These are phyloP conservation scores for Diplodia scrobiculata DNA, from an alignment of 2,329 filamentous ascomycete genomes.

Conservation along the genomic window DNA sequence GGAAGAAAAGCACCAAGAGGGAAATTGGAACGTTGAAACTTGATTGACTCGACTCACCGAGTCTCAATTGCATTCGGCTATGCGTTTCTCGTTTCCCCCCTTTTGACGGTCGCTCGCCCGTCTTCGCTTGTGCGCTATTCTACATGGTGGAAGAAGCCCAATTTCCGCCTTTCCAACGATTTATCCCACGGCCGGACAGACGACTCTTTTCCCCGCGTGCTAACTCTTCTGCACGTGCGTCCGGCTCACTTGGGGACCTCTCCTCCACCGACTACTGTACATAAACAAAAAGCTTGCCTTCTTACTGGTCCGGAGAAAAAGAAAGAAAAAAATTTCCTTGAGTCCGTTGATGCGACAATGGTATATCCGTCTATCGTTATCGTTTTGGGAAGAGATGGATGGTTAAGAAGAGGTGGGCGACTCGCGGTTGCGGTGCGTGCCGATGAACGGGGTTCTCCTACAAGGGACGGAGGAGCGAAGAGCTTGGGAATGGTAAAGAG, in stretches of 20 bases:
- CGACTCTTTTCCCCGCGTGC: background rate
- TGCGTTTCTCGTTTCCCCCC: background rate
- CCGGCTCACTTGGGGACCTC: background rate
- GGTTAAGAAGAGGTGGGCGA: background rate
- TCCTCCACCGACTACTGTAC: constrained; percentile 18
- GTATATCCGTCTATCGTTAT: constrained; percentile 27
- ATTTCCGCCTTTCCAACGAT: constrained; percentile 8
- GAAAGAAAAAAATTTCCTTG: background rate
- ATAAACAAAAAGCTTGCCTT: constrained; percentile 12
- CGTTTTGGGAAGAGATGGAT: constrained; percentile 1
- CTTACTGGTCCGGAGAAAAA: constrained; percentile 14
- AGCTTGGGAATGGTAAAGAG: constrained; percentile 8
- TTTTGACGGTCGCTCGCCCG: background rate
- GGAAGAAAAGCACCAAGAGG: background rate
- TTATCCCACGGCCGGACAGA: background rate
- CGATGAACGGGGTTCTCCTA: background rate
- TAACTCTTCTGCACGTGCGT: background rate
- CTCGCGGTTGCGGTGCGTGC: background rate
- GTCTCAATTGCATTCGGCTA: constrained; percentile 13
- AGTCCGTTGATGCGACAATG: constrained; percentile 15
- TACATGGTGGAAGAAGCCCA: constrained; percentile 13
- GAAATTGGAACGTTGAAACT: background rate
- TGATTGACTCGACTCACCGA: background rate
- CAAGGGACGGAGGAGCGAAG: background rate
- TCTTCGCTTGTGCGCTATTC: constrained; percentile 3